These are phyloP conservation scores for Tillandsia fasciculata DNA, from an alignment of 176 grass and related monocot species.

Conservation along the genomic window DNA sequence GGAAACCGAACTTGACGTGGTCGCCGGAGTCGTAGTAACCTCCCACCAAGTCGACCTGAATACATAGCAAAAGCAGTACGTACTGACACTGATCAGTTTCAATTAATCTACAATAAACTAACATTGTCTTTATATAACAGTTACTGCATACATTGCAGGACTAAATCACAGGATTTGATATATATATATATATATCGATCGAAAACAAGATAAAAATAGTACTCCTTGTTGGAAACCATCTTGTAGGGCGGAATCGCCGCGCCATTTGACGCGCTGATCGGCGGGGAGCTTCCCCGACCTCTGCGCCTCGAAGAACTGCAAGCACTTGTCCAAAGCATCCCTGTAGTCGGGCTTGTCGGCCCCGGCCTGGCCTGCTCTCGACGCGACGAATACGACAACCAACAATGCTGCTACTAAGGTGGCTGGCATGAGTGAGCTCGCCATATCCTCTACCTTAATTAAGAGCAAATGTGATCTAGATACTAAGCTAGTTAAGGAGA, in stretches of 20 bases:
- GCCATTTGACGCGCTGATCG: slow-evolving; percentile 60
- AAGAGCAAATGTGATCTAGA: background rate
- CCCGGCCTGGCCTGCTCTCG: background rate
- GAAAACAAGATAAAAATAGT: background rate
- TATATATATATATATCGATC: too few species aligned
- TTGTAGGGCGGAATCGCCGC: slow-evolving; percentile 68
- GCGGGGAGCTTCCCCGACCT: slow-evolving; percentile 71
- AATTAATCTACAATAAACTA: too few species aligned
- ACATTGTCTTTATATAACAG: too few species aligned
- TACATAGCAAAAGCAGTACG: too few species aligned
- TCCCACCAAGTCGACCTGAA: slow-evolving; percentile 76
- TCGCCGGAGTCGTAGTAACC: slow-evolving; percentile 92
- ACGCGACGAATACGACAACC: slow-evolving; percentile 24
- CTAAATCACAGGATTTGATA: too few species aligned
- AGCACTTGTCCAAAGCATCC: slow-evolving; percentile 64
- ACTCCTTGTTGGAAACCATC: slow-evolving; percentile 66
- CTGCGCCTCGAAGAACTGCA: slow-evolving; percentile 90
- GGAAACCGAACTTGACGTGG: slow-evolving; percentile 89
- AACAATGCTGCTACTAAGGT: slow-evolving; percentile 13
- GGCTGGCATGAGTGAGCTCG: slow-evolving; percentile 24
- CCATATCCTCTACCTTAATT: slow-evolving; percentile 45
- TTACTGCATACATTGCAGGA: too few species aligned
- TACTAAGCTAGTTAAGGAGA: background rate
- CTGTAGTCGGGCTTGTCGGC: slow-evolving; percentile 36
- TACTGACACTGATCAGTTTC: too few species aligned